Evolutionary conservation across 2,329 filamentous ascomycete species (phyloP), one percentile per base, ranked within the genome.

Genomic region (Fusarium sp.): DNA sequence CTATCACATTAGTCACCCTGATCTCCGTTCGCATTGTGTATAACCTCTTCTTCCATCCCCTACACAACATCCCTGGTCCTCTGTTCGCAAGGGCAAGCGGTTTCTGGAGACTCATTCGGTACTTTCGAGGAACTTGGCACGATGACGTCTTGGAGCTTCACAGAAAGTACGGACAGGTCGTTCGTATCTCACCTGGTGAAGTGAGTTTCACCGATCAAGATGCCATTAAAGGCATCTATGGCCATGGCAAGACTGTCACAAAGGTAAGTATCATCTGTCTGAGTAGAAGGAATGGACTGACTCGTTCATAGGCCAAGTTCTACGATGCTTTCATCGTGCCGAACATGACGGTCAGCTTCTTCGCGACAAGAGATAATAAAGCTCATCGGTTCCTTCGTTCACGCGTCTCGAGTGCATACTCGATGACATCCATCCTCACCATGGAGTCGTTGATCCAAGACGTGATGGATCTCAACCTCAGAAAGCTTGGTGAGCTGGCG

Each of bases 121-220:
- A 67, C 14, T 67, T 65, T 18, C 48, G 51, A 4, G 65, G 65
- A 2, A 62, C 53, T 4, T 67, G 65, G 65, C 65, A 67, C 10
- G 39, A 65, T 3, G 62, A 67, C 7, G 41, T 65, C 14, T 7
- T 50, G 0, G 28, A 55, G 2, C 56, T 67, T 10, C 61, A 67
- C 16, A 34, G 4, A 14, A 39, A 44, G 9, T 67, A 65, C 30
- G 62, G 65, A 3, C 46, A 65, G 3, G 56, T 67, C 11, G 65
- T 65, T 16, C 62, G 65, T 6, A 65, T 67, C 4, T 48, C 61
- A 1, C 65, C 65, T 14, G 31, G 49, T 6, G 65, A 67, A 19
- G 44, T 67, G 3, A 65, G 65, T 10, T 65, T 67, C 13, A 55
- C 51, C 3, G 37, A 46, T 12, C 34, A 48, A 28, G 19, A 50